Conservation (phyloP, 2,329 filamentous ascomycete species). For the Rhynchosporium secalis region DNA sequence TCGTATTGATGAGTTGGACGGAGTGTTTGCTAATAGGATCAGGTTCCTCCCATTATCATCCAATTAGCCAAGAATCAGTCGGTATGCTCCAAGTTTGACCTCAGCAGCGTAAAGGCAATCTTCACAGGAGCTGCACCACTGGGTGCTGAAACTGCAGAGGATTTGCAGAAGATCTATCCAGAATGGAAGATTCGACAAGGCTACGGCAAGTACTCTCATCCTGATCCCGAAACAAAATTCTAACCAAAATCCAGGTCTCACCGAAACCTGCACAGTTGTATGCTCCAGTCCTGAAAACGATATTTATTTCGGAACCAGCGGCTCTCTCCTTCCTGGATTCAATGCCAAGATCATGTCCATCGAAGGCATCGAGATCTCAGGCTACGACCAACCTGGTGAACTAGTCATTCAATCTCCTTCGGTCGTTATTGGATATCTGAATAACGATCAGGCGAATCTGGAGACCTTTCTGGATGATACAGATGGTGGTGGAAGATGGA, state of each 20-base stretch:
- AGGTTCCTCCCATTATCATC: conserved; percentile 82
- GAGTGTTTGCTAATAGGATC: not conserved
- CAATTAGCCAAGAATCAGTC: conserved; percentile 66
- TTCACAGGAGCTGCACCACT: conserved; percentile 80
- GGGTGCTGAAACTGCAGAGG: conserved; percentile 68
- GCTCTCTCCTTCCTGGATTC: conserved; percentile 64
- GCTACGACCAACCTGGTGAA: conserved; percentile 71
- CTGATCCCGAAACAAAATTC: not conserved
- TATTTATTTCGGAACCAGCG: conserved; percentile 69
- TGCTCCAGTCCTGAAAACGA: conserved; percentile 61
- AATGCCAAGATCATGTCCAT: conserved; percentile 65
- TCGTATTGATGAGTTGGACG: conserved; percentile 4
- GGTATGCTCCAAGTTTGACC: conserved; percentile 64
- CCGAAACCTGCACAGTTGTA: conserved; percentile 74
- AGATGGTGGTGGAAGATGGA: conserved; percentile 66
- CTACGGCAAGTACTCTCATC: conserved; percentile 55
- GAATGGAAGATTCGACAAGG: conserved; percentile 67
- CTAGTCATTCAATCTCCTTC: conserved; percentile 76
- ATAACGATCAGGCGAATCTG: conserved; percentile 78
- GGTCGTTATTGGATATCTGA: conserved; percentile 79
- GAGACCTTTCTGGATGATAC: conserved; percentile 72
- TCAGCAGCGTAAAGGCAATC: conserved; percentile 64
- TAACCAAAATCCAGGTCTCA: conserved; percentile 55
- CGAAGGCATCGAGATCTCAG: conserved; percentile 70
- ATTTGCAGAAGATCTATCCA: conserved; percentile 62